Base-by-base conservation (phyloP, 2,329 filamentous ascomycete species). In the Diaporthe vexans region DNA sequence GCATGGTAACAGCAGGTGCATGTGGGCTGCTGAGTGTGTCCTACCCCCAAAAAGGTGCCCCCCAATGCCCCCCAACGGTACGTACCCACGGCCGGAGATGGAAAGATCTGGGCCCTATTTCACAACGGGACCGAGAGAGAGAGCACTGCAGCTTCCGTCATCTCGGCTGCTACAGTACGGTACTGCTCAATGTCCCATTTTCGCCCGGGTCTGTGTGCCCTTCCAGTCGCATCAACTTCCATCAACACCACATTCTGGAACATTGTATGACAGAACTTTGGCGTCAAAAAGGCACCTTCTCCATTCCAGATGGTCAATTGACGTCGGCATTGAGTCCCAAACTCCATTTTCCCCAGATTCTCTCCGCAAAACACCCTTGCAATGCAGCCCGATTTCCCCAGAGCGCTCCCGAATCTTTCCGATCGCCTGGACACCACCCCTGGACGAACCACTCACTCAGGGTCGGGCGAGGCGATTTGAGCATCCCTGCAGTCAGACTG, bases 341-440 rank as follows among this genome's bases (percentile, higher is more conserved):
- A 68, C 63, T 54, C 63, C 69, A 54, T 68, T 73, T 75, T 75
- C 71, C 72, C 74, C 74, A 74, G 74, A 75, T 75, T 73, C 71
- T 74, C 74, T 75, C 74, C 74, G 74, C 74, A 75, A 73, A 73
- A 59, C 52, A 63, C 59, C 73, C 73, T 73, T 75, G 70, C 54
- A 35, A 26, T 26, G 58, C 68, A 61, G 70, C 71, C 57, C 67
- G 56, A 71, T 71, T 74, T 73, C 74, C 74, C 74, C 74, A 75
- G 74, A 75, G 61, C 56, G 35, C 56, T 71, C 51, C 74, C 74
- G 74, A 73, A 24, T 68, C 70, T 71, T 75, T 24, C 74, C 74
- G 74, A 68, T 75, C 71, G 54, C 69, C 69, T 40, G 29, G 43
- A 37, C 69, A 40, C 33, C 40, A 71, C 65, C 58, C 73, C 37